Base-by-base conservation (phyloP, 371 early-diverging fungal species). In the Umbelopsis sp. region DNA sequence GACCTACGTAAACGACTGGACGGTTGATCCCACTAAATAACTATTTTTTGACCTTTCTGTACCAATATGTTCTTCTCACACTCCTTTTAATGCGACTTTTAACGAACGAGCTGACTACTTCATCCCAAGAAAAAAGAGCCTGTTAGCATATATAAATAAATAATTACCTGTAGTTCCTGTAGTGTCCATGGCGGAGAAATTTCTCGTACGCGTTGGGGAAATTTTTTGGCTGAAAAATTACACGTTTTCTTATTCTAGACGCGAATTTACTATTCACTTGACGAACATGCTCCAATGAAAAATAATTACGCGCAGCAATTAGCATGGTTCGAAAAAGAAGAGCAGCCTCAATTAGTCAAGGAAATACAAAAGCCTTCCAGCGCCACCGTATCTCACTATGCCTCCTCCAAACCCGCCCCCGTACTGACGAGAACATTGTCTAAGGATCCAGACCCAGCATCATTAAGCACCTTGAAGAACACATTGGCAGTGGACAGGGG, bases 251-350 rank as follows among this genome's bases (percentile, higher is more conserved):
- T 22, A 25, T 63, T 41, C 63, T n/a, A 14, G 24, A 52, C 48
- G 52, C 37, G 38, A 8, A 16, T 25, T 11, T 1, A 22, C 24
- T 12, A 18, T 53, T 48, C 14, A 29, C 45, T 25, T 22, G 20
- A 38, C 48, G 24, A 24, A 25, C 32, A 29, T 41, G 41, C 52
- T 10, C 44, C 51, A 11, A 65, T 62, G 63, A 70, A 70, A 62
- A 65, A 52, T 45, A 70, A 70, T 32, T 50, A 65, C 50, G 50
- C 65, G 24, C 37, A 70, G 35, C 63, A 70, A 8, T 48, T 70
- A 18, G 67, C 70, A 35, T 70, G 66, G 70, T 70, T 66, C 50
- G 48, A 70, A 24, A 20, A 66, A 14, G 57, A 62, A 50, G 63
- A 66, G 12, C 62, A n/a, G 44, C 63, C 67, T 5, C 12, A 63